Base-by-base conservation (phyloP, 2,329 filamentous ascomycete genomes). In the Arthrobotrys iridis region DNA sequence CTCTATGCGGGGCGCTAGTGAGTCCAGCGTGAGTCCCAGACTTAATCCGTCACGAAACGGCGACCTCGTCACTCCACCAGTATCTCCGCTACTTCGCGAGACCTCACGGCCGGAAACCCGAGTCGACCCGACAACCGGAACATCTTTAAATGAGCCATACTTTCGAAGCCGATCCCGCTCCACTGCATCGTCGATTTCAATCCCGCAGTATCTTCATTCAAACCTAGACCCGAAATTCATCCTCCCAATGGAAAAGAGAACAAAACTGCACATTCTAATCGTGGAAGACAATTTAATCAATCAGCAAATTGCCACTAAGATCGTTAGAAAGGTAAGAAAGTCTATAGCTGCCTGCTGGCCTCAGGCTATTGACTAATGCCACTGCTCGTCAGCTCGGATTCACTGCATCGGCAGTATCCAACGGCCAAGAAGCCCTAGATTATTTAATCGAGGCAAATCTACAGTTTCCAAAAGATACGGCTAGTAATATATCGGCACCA, bases 201-300 rank as follows among this genome's bases (percentile, higher is more conserved):
- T 75, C 63, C 71, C 71, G 4, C 37, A 28, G 2, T 52, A 75
- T 20, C 37, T 68, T 20, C 45, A 68, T 7, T 24, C 63, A 13
- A 40, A 7, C 1, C 8, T 57, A 30, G 71, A 75, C 28, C 71
- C 71, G 4, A 75, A 75, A 30, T 20, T 58, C 10, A 40, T 68
- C 6, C 40, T 75, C 8, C 63, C 63, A 15, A 81, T 84, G 1
- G 89, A 79, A 55, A 76, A 91, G 64, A 85, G 91, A 64, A 84
- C 86, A 63, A 86, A 87, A 37, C 85, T 89, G 4, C 87, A 91
- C 52, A 84, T 94, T n/a, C 82, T 94, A 18, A 88, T 95, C 0
- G 91, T 93, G 1, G 92, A 94, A 82, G 92, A 94, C 80, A 93
- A 93, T 88, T 15, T 86, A 1, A 90, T 91, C 76, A 92, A 92